Base-by-base conservation (phyloP, 176 grass and related monocot genomes). In the Lolium multiflorum region DNA sequence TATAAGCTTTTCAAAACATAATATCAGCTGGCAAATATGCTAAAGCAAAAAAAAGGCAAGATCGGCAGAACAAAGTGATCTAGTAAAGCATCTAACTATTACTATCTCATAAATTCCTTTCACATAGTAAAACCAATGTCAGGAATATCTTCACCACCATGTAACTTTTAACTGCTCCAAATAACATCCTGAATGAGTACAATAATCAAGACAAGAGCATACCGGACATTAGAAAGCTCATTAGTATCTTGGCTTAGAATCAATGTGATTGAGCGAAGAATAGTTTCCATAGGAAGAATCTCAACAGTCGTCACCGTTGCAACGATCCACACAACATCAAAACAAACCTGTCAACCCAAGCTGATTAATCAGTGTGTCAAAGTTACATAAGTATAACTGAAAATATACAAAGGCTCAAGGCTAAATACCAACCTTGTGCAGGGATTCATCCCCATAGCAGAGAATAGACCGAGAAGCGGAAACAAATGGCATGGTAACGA, bases 301-400 rank as follows among this genome's bases (percentile, higher is more conserved):
- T 89, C 92, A 52, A 83, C 86, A 88, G 93, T 86, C 35, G 93
- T 54, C 67, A 98, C 87, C 0, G 91, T 94, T 86, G 93, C 92
- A 88, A 82, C 63, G 61, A 98, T 92, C 21, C 92, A 89, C 56
- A 88, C 90, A 82, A 96, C 96, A 78, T 96, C 96, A 91, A 96
- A 96, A 89, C 93, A 95, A 81, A 94, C 96, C 96, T 98, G 84
- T 84, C 57, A 18, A 24, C 60, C 22, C 66, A 88, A 18, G 84
- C 79, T 81, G 54, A 78, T 60, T 39, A 86, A 84, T 20, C 16
- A 91, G 0, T 21, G 50, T 75, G 9, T 51, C 43, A 4, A 72
- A 84, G n/a, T 49, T 25, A 43, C 15, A 86, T 73, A 77, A 59
- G 37, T 85, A 35, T 9, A 55, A 76, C 12, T 2, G 35, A 47